Evolutionary conservation across 495 filamentous ascomycete genomes (phyloP), one percentile per base, ranked within the genome.

Genomic region (Delitschia confertaspora): DNA sequence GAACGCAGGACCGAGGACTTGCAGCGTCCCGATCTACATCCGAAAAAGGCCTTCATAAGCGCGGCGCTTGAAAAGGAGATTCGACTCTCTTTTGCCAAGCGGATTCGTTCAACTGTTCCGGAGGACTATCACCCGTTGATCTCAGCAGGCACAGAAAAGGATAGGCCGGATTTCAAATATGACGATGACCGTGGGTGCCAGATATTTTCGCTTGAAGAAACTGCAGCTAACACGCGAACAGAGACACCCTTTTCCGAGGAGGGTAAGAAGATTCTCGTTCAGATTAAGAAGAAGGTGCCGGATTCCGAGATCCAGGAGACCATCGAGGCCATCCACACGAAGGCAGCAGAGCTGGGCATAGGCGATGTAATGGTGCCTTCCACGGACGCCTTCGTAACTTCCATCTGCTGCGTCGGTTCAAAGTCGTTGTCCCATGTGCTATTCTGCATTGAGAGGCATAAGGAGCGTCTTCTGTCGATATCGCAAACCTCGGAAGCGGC

Each of bases 1-100:
- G n/a, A n/a, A n/a, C n/a, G 30, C 33, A 82, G 78, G 78, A 75
- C 83, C 42, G 86, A 93, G 27, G 86, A 96, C 63, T 73, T 94
- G 13, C 74, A 76, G 8, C 75, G 88, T 18, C 71, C 85, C 0
- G 64, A 78, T 30, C 63, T 91, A 13, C 79, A 94, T 60, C 88
- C 91, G 8, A 82, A 81, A 60, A 94, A 95, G 66, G 82, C 88
- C 4, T 95, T 96, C 63, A 93, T 99, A 31, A 62, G 75, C 16
- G 91, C 87, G 7, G 78, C 85, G 7, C 67, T 99, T 33, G 93
- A 99, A 62, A 96, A 96, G 68, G 91, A 99, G 63, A 95, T 96
- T 43, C 80, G 93, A 14, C 72, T 96, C 24, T 93, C 85, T 57
- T 99, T 99, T 63, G 87, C 93, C 0, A 88, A 91, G 58, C 84